These are phyloP conservation scores for Begonia peltatifolia DNA, from an alignment of 306 rosid species.

Conservation along the genomic window DNA sequence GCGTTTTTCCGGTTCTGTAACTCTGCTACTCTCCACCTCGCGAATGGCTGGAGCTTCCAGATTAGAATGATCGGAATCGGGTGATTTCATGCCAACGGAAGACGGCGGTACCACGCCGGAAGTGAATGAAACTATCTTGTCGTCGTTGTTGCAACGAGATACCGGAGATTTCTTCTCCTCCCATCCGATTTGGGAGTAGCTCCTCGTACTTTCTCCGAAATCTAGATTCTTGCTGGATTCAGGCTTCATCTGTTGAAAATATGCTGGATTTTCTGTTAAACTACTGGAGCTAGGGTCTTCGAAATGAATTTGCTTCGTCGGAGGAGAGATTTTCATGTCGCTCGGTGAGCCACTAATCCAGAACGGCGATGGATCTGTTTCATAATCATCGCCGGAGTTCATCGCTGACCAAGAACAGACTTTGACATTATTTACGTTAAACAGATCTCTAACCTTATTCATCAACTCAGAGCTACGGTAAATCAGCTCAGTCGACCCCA, in stretches of 20 bases:
- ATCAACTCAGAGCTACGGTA: constrained; percentile 54
- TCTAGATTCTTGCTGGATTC: constrained; percentile 76
- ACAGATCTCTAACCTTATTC: constrained; percentile 53
- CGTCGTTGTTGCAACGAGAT: constrained; percentile 58
- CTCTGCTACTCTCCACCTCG: constrained; percentile 47
- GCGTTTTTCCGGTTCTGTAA: constrained; percentile 63
- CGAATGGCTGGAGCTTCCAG: constrained; percentile 73
- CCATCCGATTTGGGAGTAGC: constrained; percentile 23
- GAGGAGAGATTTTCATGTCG: constrained; percentile 34
- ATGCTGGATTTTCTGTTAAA: constrained; percentile 22
- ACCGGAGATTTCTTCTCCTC: constrained; percentile 51
- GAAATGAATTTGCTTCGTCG: constrained; percentile 32
- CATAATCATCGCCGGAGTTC: constrained; percentile 43
- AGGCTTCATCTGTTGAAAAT: constrained; percentile 31
- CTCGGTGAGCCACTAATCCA: constrained; percentile 61
- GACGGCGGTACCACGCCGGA: constrained; percentile 40
- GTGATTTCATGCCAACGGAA: constrained; percentile 2
- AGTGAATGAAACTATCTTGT: constrained; percentile 76
- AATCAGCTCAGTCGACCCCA: constrained; percentile 71
- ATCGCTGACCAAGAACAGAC: constrained; percentile 47
- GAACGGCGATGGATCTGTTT: constrained; percentile 69
- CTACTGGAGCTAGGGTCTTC: constrained; percentile 34
- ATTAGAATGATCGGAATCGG: constrained; percentile 76
- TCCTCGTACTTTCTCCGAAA: constrained; percentile 46
- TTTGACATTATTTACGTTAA: constrained; percentile 53